A percentile compares a stretch with the other conserved stretches of the same genome.
Conservation (phyloP, 306 rosid genomes). For the Cucurbita maxima region DNA sequence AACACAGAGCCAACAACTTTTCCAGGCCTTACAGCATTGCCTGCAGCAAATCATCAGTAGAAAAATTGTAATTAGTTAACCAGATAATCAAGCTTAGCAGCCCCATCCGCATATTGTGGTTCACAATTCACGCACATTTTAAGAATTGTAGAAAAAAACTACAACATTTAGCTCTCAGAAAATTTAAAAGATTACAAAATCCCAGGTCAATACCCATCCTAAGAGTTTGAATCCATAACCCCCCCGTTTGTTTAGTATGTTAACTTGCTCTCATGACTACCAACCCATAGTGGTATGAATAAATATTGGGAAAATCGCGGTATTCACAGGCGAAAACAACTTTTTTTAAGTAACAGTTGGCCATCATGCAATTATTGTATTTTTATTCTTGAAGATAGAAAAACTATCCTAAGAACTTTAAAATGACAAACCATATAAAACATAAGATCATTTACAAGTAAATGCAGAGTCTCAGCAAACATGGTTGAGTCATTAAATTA, state of each 20-base stretch:
- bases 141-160: background rate
- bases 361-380: background rate
- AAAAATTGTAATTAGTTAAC: background rate
- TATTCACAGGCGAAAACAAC: background rate
- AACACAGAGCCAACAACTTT: constrained; percentile 74
- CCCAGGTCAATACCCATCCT: background rate
- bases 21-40: constrained; percentile 85
- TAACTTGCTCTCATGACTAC: background rate
- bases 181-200: background rate
- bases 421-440: background rate
- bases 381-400: background rate
- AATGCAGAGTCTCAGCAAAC: background rate
- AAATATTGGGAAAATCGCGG: background rate
- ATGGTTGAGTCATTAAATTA: background rate
- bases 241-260: background rate
- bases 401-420: background rate
- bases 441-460: background rate
- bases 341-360: background rate
- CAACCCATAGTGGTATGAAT: background rate
- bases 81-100: background rate
- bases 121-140: too few species aligned
- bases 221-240: background rate
- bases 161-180: background rate
- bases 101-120: background rate
- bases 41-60: constrained; percentile 19